These are phyloP conservation scores for Sechiopsis laciniata DNA, from an alignment of 306 rosid species.

Conservation along the genomic window DNA sequence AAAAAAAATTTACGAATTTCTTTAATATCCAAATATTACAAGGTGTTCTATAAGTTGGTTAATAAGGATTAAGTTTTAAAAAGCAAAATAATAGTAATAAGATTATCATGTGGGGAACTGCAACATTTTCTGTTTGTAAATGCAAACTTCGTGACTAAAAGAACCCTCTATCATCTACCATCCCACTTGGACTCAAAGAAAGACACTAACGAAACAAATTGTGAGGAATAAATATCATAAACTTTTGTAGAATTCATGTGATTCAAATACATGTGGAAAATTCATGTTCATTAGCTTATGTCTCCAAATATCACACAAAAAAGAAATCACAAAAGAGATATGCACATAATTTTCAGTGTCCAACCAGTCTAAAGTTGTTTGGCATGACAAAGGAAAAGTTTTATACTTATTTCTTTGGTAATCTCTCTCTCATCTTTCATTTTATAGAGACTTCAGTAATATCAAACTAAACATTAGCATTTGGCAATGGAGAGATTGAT, in stretches of 20 bases:
- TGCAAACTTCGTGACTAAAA: slow-evolving; percentile 33
- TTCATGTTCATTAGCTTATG: not conserved
- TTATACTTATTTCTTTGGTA: not conserved
- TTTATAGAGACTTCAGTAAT: slow-evolving; percentile 22
- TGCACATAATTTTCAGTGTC: not conserved
- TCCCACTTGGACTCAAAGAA: not conserved
- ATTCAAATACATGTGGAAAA: not conserved
- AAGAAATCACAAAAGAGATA: not conserved
- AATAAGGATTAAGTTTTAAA: not conserved
- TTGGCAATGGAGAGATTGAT: slow-evolving; percentile 31
- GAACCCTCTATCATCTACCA: slow-evolving; percentile 12
- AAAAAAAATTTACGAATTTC: too few relatives aligned
- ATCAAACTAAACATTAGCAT: slow-evolving; percentile 22
- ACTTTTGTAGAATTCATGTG: slow-evolving; percentile 13
- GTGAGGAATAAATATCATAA: slow-evolving; percentile 10
- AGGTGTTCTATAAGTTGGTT: too few relatives aligned
- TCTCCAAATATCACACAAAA: not conserved
- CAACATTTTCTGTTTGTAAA: slow-evolving; percentile 21
- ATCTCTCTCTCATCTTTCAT: slow-evolving; percentile 5
- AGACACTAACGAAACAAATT: slow-evolving; percentile 14
- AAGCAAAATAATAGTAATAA: not conserved
- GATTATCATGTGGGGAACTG: not conserved
- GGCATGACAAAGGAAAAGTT: slow-evolving; percentile 1
- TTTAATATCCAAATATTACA: too few relatives aligned
- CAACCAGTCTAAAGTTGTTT: not conserved